These are phyloP conservation scores for Pseudozyma pruni DNA, from an alignment of 1,284 basidiomycete genomes.

Conservation along the genomic window DNA sequence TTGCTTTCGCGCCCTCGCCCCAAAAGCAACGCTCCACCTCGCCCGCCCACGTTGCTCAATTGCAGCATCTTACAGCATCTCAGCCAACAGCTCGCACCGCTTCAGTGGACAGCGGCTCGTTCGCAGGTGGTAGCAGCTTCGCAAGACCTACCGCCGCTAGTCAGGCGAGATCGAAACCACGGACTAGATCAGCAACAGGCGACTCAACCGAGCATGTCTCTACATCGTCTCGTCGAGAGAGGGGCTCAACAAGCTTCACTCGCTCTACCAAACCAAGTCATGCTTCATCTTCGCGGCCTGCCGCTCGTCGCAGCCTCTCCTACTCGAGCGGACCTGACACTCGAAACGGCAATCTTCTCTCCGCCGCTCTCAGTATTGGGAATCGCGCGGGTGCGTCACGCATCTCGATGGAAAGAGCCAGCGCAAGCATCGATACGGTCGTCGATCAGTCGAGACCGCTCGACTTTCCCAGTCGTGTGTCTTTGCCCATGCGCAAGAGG, in stretches of 20 bases:
- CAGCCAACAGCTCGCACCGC: conserved; percentile 21
- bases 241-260: neutral
- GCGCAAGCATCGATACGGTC: conserved; percentile 9
- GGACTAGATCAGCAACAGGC: conserved; percentile 27
- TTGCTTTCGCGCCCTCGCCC: conserved; percentile 62
- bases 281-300: conserved; percentile 16
- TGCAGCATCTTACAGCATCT: conserved; percentile 2
- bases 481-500: conserved; percentile 37
- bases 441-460: conserved; percentile 15
- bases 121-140: conserved; percentile 28
- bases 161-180: conserved; percentile 39
- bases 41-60: conserved; percentile 5
- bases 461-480: conserved; percentile 37
- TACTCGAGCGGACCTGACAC: conserved; percentile 19
- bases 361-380: neutral
- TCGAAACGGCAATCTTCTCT: conserved; percentile 6
- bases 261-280: conserved; percentile 14
- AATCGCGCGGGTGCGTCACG: conserved; percentile 10
- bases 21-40: conserved; percentile 46
- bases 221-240: conserved; percentile 9
- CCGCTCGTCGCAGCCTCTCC: conserved; percentile 34
- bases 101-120: conserved; percentile 9
- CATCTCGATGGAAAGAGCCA: conserved; percentile 15
- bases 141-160: conserved; percentile 53
- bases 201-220: conserved; percentile 17